A percentile compares a stretch with the other conserved stretches of the same genome.
These are phyloP conservation scores for Acanthamoeba sp. DNA, from an alignment of 208 protist species.

Conservation along the genomic window DNA sequence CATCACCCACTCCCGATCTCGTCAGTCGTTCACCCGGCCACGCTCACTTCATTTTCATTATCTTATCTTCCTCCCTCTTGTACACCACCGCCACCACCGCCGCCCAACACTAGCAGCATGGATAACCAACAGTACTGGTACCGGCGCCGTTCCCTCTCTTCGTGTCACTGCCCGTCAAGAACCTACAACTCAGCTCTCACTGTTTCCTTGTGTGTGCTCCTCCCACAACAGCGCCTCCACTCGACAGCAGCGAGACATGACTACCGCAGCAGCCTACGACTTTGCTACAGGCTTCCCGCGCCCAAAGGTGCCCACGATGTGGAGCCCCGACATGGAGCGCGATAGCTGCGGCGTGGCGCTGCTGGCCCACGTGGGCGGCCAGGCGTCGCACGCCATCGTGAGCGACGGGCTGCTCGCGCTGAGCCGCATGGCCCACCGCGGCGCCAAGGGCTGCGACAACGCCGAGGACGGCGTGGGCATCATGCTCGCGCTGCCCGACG, in stretches of 20 bases:
- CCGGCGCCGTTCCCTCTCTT: too few species aligned
- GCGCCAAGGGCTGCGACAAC: slow-evolving; percentile 87
- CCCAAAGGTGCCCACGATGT: slow-evolving; percentile 76
- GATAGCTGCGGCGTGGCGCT: slow-evolving; percentile 91
- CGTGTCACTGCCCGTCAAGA: too few species aligned
- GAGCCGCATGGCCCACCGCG: slow-evolving; percentile 89
- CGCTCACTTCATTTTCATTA: too few species aligned
- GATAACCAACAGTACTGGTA: too few species aligned
- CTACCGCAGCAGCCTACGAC: neutral
- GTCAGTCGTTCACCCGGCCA: too few species aligned
- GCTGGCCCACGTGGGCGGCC: slow-evolving; percentile 83
- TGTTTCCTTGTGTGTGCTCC: too few species aligned
- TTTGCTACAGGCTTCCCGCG: slow-evolving; percentile 5
- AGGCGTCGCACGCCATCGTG: slow-evolving; percentile 76
- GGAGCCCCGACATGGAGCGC: slow-evolving; percentile 84
- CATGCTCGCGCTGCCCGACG: slow-evolving; percentile 87
- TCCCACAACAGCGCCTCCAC: too few species aligned
- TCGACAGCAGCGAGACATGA: neutral
- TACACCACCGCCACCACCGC: too few species aligned
- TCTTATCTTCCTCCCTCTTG: too few species aligned
- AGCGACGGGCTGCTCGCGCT: slow-evolving; percentile 83
- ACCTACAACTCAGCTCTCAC: too few species aligned
- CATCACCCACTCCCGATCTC: too few species aligned
- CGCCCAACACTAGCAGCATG: too few species aligned
- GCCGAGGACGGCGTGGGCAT: slow-evolving; percentile 91